Evolutionary conservation across 2,329 filamentous ascomycete genomes (phyloP).

Genomic region (Pseudogymnoascus sp.): DNA sequence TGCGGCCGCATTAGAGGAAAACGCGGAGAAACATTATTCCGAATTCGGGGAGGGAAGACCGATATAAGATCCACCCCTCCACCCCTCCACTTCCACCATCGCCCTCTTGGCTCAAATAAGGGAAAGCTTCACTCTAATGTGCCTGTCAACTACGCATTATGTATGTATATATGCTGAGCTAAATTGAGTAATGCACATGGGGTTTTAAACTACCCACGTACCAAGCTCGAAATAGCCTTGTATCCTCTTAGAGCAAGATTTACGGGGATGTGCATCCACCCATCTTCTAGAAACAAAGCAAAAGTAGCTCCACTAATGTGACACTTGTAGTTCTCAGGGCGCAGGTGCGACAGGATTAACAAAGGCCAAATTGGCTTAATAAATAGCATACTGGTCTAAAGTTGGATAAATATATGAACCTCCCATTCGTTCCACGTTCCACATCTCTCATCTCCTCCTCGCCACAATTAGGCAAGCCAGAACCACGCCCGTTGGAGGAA

Average conservation of each 20-base stretch:
- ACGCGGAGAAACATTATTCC: background rate
- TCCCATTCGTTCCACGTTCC: background rate
- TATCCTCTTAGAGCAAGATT: background rate
- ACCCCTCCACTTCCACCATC: background rate
- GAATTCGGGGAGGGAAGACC: background rate
- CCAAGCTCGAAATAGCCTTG: background rate
- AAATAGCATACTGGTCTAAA: slow-evolving; percentile 8
- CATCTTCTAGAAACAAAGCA: background rate
- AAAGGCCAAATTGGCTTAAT: slow-evolving; percentile 3
- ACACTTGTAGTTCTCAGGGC: background rate
- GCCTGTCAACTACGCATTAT: background rate
- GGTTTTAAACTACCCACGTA: background rate
- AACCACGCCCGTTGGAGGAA: slow-evolving; percentile 45
- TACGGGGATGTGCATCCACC: background rate
- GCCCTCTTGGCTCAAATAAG: background rate
- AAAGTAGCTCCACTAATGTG: background rate
- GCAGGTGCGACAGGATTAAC: background rate
- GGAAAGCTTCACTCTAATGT: background rate
- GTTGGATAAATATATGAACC: background rate
- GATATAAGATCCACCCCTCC: background rate
- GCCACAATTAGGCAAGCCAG: slow-evolving; percentile 40
- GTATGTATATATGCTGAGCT: background rate
- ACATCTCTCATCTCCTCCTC: background rate
- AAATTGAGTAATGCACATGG: background rate
- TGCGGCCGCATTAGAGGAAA: background rate